phyloP scores from a whole-genome alignment of 2,329 filamentous ascomycete genomes.

The Decorospora gaudefroyi region DNA sequence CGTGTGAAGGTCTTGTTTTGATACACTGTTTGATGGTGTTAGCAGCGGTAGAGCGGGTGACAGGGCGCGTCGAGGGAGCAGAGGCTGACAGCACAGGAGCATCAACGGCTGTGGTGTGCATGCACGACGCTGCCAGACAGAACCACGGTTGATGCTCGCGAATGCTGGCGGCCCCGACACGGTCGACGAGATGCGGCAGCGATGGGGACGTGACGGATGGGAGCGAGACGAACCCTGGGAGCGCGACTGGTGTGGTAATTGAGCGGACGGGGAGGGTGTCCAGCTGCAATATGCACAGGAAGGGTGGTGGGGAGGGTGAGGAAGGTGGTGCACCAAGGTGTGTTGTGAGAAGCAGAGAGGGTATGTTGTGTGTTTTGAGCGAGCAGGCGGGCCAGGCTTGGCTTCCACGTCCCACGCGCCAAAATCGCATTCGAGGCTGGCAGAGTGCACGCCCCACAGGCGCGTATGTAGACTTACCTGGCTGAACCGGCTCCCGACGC shows the following conservation, averaged over 20 bases:
- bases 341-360: constrained; percentile 42
- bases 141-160: constrained; percentile 31
- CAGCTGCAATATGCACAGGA: constrained; percentile 41
- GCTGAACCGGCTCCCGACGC: constrained; percentile 29
- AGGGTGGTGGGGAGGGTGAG: constrained; percentile 26
- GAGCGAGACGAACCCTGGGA: constrained; percentile 39
- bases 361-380: constrained; percentile 45
- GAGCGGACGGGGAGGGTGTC: constrained; percentile 38
- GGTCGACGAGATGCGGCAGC: constrained; percentile 37
- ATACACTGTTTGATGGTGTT: constrained; percentile 41
- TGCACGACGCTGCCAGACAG: constrained; percentile 30
- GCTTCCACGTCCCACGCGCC: constrained; percentile 34
- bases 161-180: constrained; percentile 40
- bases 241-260: constrained; percentile 29
- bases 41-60: constrained; percentile 29
- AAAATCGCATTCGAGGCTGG: constrained; percentile 39
- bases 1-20: constrained; percentile 44
- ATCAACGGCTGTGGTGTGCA: constrained; percentile 24
- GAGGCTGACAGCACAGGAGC: constrained; percentile 32
- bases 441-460: constrained; percentile 39
- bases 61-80: constrained; percentile 21
- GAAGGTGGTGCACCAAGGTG: constrained; percentile 42
- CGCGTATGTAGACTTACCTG: constrained; percentile 41
- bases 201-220: constrained; percentile 41
- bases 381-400: constrained; percentile 31